Evolutionary conservation across 768 basidiomycete species (phyloP).

Genomic region (Mycena metata): DNA sequence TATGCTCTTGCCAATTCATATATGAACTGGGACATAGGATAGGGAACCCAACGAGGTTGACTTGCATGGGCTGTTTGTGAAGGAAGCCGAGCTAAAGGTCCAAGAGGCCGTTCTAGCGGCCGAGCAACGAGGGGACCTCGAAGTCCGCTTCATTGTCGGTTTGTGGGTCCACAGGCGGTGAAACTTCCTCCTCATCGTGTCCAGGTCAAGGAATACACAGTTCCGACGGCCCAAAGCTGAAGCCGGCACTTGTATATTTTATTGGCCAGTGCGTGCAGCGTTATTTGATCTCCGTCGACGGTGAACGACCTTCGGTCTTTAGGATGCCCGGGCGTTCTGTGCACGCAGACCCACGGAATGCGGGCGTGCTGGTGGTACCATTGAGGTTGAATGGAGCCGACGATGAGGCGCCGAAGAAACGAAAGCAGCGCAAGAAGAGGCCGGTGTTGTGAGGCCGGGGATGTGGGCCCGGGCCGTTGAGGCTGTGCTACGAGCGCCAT

Average conservation of each 20-base stretch:
- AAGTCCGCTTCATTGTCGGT: conserved; percentile 33
- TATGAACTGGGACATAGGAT: conserved; percentile 1
- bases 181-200: background rate
- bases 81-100: conserved; percentile 28
- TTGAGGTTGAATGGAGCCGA: conserved; percentile 1
- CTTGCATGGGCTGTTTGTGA: conserved; percentile 29
- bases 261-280: conserved; percentile 13
- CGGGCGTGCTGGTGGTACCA: conserved; percentile 29
- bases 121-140: conserved; percentile 2
- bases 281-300: background rate
- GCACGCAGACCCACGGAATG: conserved; percentile 5
- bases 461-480: too few relatives aligned
- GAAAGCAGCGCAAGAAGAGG: background rate
- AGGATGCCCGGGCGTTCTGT: conserved; percentile 19
- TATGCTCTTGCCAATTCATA: background rate
- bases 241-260: conserved; percentile 9
- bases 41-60: conserved; percentile 17
- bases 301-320: background rate
- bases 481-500: conserved; percentile 17
- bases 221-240: conserved; percentile 11
- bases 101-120: background rate
- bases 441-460: too few relatives aligned
- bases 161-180: background rate
- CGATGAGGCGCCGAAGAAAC: background rate
- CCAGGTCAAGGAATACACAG: conserved; percentile 28